phyloP scores from a whole-genome alignment of 306 rosid genomes.

The Hippophae rhamnoides region DNA sequence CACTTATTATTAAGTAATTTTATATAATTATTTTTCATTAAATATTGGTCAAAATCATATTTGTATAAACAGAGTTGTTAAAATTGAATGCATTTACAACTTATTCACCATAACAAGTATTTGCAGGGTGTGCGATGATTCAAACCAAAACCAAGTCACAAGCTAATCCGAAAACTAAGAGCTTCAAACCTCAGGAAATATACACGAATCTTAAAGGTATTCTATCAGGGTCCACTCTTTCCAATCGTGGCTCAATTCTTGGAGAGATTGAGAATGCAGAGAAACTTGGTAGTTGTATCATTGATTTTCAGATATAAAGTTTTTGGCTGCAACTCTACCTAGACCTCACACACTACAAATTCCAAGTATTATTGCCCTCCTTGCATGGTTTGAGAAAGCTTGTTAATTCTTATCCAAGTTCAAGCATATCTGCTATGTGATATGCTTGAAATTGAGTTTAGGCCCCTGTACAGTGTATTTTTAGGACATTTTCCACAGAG shows the following conservation, averaged over 20 bases:
- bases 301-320: conserved; percentile 58
- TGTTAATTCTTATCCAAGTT: not conserved
- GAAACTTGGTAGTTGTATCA: conserved; percentile 41
- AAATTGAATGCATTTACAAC: conserved; percentile 21
- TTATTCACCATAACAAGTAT: conserved; percentile 20
- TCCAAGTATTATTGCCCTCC: not conserved
- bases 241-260: conserved; percentile 24
- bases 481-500: no score
- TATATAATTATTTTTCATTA: conserved; percentile 15
- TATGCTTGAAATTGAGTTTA: not conserved
- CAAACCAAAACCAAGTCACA: conserved; percentile 19
- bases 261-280: conserved; percentile 49
- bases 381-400: not conserved
- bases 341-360: not conserved
- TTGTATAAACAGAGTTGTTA: not conserved
- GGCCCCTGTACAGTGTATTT: conserved; percentile 2
- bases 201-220: conserved; percentile 38
- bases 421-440: not conserved
- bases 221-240: conserved; percentile 28
- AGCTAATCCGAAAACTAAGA: conserved; percentile 16
- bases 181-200: conserved; percentile 28
- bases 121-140: conserved; percentile 18
- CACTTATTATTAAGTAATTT: no score
- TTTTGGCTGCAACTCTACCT: not conserved
- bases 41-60: not conserved